A percentile compares a stretch with the other conserved stretches of the same genome.
Evolutionary conservation across 1,284 basidiomycete species (phyloP).

Genomic region (Sporisorium scitamineum): DNA sequence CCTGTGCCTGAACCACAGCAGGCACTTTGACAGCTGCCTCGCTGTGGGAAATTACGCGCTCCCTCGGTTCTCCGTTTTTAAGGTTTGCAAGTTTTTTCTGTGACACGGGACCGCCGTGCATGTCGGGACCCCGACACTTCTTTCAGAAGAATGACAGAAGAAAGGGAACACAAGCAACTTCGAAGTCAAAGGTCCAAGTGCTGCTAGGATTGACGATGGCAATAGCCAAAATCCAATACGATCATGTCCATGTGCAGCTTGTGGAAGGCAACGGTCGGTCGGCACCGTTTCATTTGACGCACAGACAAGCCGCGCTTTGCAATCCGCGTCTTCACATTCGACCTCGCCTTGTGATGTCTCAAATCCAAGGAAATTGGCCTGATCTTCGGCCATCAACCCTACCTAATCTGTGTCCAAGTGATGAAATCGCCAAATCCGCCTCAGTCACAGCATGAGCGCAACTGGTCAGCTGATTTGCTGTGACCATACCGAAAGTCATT

Average conservation of each 20-base stretch:
- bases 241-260: not conserved
- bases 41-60: not conserved
- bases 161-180: not conserved
- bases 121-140: slow-evolving; percentile 6
- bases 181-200: slow-evolving; percentile 1
- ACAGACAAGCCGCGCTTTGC: not conserved
- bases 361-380: not conserved
- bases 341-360: not conserved
- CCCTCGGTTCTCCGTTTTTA: slow-evolving; percentile 12
- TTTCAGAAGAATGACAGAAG: not conserved
- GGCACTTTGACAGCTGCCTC: not conserved
- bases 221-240: not conserved
- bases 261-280: not conserved
- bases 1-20: not conserved
- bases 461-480: not conserved
- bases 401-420: too few relatives aligned
- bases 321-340: slow-evolving; percentile 7
- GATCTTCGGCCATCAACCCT: too few relatives aligned
- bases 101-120: slow-evolving; percentile 34
- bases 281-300: too few relatives aligned
- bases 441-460: not conserved
- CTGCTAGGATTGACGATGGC: not conserved
- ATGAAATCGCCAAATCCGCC: not conserved
- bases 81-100: slow-evolving; percentile 30
- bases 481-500: not conserved